Evolutionary conservation across 2,329 filamentous ascomycete genomes (phyloP).

Genomic region (Microsporum ferrugineum): DNA sequence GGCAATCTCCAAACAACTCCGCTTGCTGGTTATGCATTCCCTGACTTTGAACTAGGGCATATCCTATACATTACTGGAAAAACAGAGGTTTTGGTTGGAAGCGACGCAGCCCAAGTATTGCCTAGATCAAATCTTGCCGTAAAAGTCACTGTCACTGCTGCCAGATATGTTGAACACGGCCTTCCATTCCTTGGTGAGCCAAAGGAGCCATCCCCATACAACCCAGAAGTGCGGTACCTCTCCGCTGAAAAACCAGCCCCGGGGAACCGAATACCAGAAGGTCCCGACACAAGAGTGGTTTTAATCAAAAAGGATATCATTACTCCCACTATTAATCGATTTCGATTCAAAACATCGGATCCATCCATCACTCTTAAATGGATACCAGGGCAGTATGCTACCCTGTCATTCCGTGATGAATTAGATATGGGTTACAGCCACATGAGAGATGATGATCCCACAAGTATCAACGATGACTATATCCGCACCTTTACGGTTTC

Average conservation of each 20-base stretch:
- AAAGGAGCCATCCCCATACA: conserved; percentile 61
- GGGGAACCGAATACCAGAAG: conserved; percentile 12
- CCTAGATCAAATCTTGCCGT: conserved; percentile 62
- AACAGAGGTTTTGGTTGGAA: conserved; percentile 54
- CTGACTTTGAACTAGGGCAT: conserved; percentile 61
- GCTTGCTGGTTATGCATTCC: conserved; percentile 57
- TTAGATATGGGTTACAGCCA: conserved; percentile 65
- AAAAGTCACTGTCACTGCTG: conserved; percentile 50
- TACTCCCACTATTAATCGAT: conserved; percentile 56
- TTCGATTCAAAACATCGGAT: conserved; percentile 44
- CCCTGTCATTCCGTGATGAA: conserved; percentile 58
- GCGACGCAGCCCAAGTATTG: conserved; percentile 51
- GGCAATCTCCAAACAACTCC: conserved; percentile 63
- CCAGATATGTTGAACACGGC: conserved; percentile 51
- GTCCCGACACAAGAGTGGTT: conserved; percentile 36
- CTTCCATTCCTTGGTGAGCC: conserved; percentile 55
- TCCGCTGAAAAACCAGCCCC: conserved; percentile 41
- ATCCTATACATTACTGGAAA: conserved; percentile 64
- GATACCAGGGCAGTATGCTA: conserved; percentile 64
- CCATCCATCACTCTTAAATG: conserved; percentile 37
- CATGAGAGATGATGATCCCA: conserved; percentile 72
- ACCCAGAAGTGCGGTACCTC: conserved; percentile 59
- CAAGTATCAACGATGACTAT: conserved; percentile 72
- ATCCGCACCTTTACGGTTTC: conserved; percentile 75
- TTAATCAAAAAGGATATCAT: conserved; percentile 50